phyloP scores from a whole-genome alignment of 1,284 basidiomycete species.

The Irpex sp. region DNA sequence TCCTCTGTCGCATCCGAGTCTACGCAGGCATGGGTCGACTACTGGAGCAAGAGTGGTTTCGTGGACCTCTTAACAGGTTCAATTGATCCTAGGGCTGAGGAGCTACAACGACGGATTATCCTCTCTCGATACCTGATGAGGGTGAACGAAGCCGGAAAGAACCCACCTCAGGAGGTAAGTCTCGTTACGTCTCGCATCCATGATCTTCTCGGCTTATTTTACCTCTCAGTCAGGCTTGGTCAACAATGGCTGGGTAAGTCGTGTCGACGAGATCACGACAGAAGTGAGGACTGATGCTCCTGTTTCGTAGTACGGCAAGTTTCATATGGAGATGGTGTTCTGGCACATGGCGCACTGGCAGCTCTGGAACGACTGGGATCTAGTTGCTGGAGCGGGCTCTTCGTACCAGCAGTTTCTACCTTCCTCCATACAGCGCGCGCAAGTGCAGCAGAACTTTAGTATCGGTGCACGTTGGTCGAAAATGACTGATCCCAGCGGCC shows the following conservation, averaged over 20 bases:
- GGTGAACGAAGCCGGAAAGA: slow-evolving; percentile 56
- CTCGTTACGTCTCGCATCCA: neutral
- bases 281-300: slow-evolving; percentile 6
- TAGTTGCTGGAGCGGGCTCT: slow-evolving; percentile 40
- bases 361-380: slow-evolving; percentile 57
- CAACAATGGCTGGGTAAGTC: slow-evolving; percentile 55
- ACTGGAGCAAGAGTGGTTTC: slow-evolving; percentile 49
- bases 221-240: slow-evolving; percentile 47
- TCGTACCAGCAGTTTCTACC: slow-evolving; percentile 48
- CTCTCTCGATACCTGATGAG: slow-evolving; percentile 54
- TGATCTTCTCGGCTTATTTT: slow-evolving; percentile 9
- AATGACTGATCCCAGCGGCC: slow-evolving; percentile 59
- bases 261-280: neutral
- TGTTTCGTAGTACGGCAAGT: slow-evolving; percentile 41
- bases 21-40: slow-evolving; percentile 38
- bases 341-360: slow-evolving; percentile 62
- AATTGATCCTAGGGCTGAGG: slow-evolving; percentile 45
- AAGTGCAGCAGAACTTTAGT: slow-evolving; percentile 47
- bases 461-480: slow-evolving; percentile 59
- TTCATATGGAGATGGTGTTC: slow-evolving; percentile 62
- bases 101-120: slow-evolving; percentile 55
- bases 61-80: slow-evolving; percentile 50
- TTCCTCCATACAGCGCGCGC: slow-evolving; percentile 41
- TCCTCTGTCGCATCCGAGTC: slow-evolving; percentile 34
- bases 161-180: slow-evolving; percentile 55